These are phyloP conservation scores for Teratosphaeria gauchensis DNA, from an alignment of 2,329 filamentous ascomycete genomes.

Conservation along the genomic window DNA sequence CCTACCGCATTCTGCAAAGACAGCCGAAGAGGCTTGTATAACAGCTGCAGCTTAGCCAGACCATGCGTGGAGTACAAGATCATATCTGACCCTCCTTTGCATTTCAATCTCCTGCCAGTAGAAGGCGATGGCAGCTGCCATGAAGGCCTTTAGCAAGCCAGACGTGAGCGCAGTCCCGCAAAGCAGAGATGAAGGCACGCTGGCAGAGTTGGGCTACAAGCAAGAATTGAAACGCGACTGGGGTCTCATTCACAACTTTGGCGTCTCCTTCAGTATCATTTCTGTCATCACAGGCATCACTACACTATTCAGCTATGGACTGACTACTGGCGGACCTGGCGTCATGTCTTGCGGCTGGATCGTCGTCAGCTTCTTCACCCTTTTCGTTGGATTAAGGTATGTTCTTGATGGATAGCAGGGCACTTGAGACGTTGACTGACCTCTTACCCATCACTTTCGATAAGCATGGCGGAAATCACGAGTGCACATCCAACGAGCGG, in stretches of 20 bases:
- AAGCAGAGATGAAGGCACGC: conserved; percentile 4
- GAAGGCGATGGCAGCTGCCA: no score
- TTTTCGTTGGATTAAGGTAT: conserved; percentile 36
- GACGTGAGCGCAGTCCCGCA: background rate
- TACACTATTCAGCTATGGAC: conserved; percentile 47
- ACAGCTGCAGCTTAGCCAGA: no score
- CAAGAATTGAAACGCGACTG: conserved; percentile 47
- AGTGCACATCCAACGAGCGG: conserved; percentile 50
- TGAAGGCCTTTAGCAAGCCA: no score
- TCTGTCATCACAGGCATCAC: conserved; percentile 52
- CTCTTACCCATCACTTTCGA: no score
- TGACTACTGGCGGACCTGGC: conserved; percentile 46
- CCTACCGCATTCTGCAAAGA: background rate
- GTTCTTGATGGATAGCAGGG: no score
- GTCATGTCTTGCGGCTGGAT: conserved; percentile 50
- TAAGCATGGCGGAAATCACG: conserved; percentile 49
- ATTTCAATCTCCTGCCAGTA: no score
- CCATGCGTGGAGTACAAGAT: no score
- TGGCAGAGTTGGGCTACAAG: conserved; percentile 46
- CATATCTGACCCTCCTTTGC: no score
- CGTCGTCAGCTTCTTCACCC: conserved; percentile 46
- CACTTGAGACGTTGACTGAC: no score
- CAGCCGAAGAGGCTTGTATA: background rate
- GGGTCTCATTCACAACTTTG: conserved; percentile 51
- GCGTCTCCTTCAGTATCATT: conserved; percentile 53